Base-by-base conservation (phyloP, 2,329 filamentous ascomycete genomes). In the Sarocladium oryzae region DNA sequence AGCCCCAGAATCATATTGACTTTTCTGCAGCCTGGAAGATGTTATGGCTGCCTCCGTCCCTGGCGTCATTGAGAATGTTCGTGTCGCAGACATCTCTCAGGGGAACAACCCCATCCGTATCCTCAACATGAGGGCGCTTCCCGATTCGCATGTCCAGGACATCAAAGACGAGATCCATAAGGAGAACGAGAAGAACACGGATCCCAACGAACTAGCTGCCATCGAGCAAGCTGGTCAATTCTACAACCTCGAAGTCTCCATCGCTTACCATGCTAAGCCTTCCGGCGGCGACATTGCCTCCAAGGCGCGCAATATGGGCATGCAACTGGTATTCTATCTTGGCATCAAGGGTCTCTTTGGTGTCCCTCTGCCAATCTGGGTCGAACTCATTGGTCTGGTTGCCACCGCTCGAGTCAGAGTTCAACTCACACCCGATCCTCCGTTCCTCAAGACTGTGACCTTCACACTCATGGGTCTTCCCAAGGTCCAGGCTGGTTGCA, bases 11-110 rank as follows among this genome's bases (percentile, higher is more conserved):
- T 11, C 4, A 13, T 36, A 58, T 18, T 11, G 3, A 52, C 0
- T 48, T 30, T 2, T 7, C 15, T 13, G 28, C 11, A 70, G 68
- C 1, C 63, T 73, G 1, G 65, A 78, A 69, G 92, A 97, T 65
- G 88, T 97, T 57, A 97, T 97, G 92, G 90, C 95, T 65, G 92
- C 91, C 18, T 96, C 89, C 0, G 87, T 96, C 0, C 93, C 93
- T 0, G 84, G 86, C 2, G 73, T 97, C 35, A 90, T 99, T 56
- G 91, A 97, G 66, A 93, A 96, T 57, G 90, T 99, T 41, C 87
- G 92, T 57, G 89, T 97, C 20, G 90, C 91, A 54, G 91, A 96
- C 60, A 96, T 99, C 60, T 89, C 89, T 48, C 93, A 97, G 67
- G 93, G 93, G 24, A 89, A 78, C 67, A 96, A 96, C 58, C 89